Percentiles rank a stretch among this genome's conserved stretches.
phyloP scores from a whole-genome alignment of 2,329 filamentous ascomycete species.

The Fusarium miscanthi region DNA sequence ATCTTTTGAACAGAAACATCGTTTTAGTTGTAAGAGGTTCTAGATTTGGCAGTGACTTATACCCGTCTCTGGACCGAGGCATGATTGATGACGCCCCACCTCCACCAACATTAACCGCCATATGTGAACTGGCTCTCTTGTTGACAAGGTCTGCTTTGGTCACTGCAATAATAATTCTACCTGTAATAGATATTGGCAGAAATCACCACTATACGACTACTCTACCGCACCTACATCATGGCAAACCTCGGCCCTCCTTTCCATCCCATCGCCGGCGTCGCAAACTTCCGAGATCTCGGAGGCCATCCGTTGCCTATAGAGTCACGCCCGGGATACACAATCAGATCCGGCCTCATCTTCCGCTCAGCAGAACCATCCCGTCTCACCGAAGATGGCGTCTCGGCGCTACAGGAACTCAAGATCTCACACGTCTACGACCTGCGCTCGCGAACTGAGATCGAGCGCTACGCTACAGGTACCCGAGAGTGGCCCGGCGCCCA shows the following conservation, averaged over 20 bases:
- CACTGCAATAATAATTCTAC: not conserved
- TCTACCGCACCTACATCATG: slow-evolving; percentile 16
- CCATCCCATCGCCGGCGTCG: slow-evolving; percentile 65
- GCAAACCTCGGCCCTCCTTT: slow-evolving; percentile 57
- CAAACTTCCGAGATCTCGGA: slow-evolving; percentile 76
- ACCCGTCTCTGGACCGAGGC: slow-evolving; percentile 18
- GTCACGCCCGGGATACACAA: slow-evolving; percentile 63
- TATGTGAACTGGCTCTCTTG: not conserved
- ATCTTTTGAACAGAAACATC: not conserved
- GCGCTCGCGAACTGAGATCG: slow-evolving; percentile 70
- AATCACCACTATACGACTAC: not conserved
- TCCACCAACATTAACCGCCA: slow-evolving; percentile 2
- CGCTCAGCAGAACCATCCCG: slow-evolving; percentile 75
- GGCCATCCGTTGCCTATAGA: slow-evolving; percentile 63
- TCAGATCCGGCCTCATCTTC: slow-evolving; percentile 70
- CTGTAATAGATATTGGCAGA: not conserved
- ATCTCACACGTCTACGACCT: slow-evolving; percentile 76
- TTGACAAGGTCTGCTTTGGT: not conserved
- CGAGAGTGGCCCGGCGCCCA: slow-evolving; percentile 56
- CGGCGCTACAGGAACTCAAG: slow-evolving; percentile 64
- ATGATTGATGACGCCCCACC: slow-evolving; percentile 28
- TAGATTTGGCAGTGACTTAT: not conserved
- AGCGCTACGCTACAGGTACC: slow-evolving; percentile 51
- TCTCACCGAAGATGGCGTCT: slow-evolving; percentile 64
- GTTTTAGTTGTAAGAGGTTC: not conserved